Percentiles rank a stretch among this genome's conserved stretches.
These are phyloP conservation scores for Drechslerella coelobrocha DNA, from an alignment of 2,329 filamentous ascomycete species.

Conservation along the genomic window DNA sequence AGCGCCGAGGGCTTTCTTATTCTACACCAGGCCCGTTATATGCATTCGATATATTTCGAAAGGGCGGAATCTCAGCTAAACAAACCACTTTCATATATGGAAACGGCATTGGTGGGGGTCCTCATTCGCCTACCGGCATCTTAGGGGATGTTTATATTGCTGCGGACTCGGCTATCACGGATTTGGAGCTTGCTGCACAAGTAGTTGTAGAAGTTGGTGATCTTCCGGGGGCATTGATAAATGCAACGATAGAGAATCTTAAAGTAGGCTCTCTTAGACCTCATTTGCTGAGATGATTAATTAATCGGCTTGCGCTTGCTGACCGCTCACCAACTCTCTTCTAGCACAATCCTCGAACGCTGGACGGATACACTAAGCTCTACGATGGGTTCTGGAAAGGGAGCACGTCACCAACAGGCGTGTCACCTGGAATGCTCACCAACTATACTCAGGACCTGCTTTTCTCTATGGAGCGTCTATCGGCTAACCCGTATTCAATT, in stretches of 20 bases:
- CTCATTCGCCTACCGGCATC: conserved; percentile 22
- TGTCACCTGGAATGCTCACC: conserved; percentile 58
- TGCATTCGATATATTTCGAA: background rate
- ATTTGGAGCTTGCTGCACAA: conserved; percentile 19
- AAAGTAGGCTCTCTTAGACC: conserved; percentile 6
- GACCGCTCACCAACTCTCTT: background rate
- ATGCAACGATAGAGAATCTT: background rate
- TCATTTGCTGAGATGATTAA: background rate
- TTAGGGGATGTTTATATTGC: conserved; percentile 11
- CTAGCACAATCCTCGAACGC: conserved; percentile 55
- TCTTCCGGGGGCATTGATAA: no score
- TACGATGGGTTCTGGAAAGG: conserved; percentile 59
- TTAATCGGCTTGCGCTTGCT: no score
- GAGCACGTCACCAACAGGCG: conserved; percentile 57
- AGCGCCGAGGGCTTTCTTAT: background rate
- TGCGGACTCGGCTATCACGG: conserved; percentile 9
- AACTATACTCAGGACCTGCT: conserved; percentile 62
- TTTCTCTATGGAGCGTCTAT: conserved; percentile 63
- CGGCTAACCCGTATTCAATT: conserved; percentile 59
- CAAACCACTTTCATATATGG: conserved; percentile 26
- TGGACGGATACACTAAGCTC: conserved; percentile 59
- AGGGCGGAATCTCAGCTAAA: conserved; percentile 8
- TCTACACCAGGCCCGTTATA: background rate
- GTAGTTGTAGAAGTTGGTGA: background rate
- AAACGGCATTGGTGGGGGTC: conserved; percentile 27